Percentiles rank a stretch among this genome's conserved stretches.
These are phyloP conservation scores for Tephrocybe sp. DNA, from an alignment of 768 basidiomycete species.

Conservation along the genomic window DNA sequence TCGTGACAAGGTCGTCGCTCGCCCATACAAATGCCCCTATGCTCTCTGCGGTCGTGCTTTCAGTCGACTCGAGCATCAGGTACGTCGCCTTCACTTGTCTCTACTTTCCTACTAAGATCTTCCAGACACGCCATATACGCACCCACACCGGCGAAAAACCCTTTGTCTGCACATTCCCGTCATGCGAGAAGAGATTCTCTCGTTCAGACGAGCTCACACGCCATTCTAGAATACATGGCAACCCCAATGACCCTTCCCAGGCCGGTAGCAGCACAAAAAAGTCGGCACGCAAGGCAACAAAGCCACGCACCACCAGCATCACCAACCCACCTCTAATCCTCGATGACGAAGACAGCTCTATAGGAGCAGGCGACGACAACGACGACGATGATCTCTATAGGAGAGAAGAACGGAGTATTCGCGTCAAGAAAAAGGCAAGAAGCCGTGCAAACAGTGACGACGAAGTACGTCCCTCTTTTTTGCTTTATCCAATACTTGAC, in stretches of 20 bases:
- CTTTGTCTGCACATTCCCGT: conserved; percentile 86
- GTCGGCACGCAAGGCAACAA: conserved; percentile 2
- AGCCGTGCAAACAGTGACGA: conserved; percentile 81
- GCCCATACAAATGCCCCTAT: conserved; percentile 98
- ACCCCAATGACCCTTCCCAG: conserved; percentile 44
- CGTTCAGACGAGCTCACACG: conserved; percentile 98
- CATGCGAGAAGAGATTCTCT: conserved; percentile 98
- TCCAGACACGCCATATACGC: conserved; percentile 93
- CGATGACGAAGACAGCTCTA: conserved; percentile 9
- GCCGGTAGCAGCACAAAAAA: conserved; percentile 14
- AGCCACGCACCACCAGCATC: conserved; percentile 4
- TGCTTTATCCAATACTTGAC: conserved; percentile 9
- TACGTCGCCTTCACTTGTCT: conserved; percentile 26
- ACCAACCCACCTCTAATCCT: conserved; percentile 2
- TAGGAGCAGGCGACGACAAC: neutral
- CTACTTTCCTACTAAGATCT: conserved; percentile 11
- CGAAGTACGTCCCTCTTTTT: conserved; percentile 56
- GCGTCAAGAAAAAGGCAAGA: conserved; percentile 75
- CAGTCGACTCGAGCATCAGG: conserved; percentile 95
- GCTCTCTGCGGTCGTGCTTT: conserved; percentile 92
- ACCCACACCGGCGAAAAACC: conserved; percentile 99
- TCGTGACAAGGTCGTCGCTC: conserved; percentile 35
- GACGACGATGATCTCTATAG: conserved; percentile 9
- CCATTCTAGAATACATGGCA: conserved; percentile 84
- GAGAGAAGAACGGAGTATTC: conserved; percentile 20